These are phyloP conservation scores for Apiotrichum laibachii DNA, from an alignment of 1,284 basidiomycete genomes.

Conservation along the genomic window DNA sequence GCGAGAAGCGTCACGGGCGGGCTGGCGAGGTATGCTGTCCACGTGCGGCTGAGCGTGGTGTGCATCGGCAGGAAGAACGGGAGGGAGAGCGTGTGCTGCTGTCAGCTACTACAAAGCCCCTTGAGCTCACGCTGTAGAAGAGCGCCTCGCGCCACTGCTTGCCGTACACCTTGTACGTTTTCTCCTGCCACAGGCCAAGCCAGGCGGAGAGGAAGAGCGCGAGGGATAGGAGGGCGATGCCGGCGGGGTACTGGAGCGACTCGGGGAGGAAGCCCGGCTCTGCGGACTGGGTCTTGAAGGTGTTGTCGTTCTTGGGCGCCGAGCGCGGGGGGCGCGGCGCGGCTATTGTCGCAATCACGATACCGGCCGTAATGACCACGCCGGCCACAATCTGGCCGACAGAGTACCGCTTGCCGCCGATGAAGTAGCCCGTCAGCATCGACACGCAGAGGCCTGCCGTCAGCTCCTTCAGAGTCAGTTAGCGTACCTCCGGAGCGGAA, in stretches of 20 bases:
- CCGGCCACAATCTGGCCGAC: slow-evolving; percentile 67
- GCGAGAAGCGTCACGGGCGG: slow-evolving; percentile 35
- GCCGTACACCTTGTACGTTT: slow-evolving; percentile 69
- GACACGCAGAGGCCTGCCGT: slow-evolving; percentile 49
- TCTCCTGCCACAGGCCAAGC: slow-evolving; percentile 83
- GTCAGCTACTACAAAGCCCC: too few relatives aligned
- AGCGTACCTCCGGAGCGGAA: slow-evolving; percentile 87
- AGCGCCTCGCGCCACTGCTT: slow-evolving; percentile 82
- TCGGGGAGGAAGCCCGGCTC: slow-evolving; percentile 31
- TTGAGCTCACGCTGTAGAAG: slow-evolving; percentile 64
- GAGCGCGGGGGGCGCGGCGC: slow-evolving; percentile 50
- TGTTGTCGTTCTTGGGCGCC: neutral
- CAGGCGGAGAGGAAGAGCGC: slow-evolving; percentile 78
- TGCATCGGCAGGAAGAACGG: slow-evolving; percentile 69
- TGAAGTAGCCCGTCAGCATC: slow-evolving; percentile 48
- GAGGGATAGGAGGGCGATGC: slow-evolving; percentile 68
- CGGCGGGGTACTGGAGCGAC: slow-evolving; percentile 59
- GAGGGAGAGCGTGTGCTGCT: slow-evolving; percentile 61
- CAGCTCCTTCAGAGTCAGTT: slow-evolving; percentile 9
- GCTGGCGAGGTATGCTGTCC: slow-evolving; percentile 38
- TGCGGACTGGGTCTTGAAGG: slow-evolving; percentile 12
- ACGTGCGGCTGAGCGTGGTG: slow-evolving; percentile 57
- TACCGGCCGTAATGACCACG: slow-evolving; percentile 73
- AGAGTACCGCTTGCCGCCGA: slow-evolving; percentile 63
- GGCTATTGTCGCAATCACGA: slow-evolving; percentile 78